These are phyloP conservation scores for Drechslerella dactyloides DNA, from an alignment of 2,329 filamentous ascomycete genomes.

Conservation along the genomic window DNA sequence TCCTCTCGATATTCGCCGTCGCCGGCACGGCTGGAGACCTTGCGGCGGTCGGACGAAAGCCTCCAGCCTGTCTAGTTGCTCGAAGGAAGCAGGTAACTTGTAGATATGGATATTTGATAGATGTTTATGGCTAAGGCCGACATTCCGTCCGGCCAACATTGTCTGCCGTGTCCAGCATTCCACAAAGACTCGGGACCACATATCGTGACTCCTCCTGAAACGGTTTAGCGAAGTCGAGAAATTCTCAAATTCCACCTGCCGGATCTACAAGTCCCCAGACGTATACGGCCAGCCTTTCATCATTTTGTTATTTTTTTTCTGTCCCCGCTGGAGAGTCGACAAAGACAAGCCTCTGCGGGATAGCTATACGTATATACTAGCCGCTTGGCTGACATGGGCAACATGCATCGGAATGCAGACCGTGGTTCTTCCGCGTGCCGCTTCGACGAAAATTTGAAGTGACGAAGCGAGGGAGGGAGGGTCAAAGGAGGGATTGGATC, in stretches of 20 bases:
- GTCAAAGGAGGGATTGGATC: background rate
- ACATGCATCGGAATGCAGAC: conserved; percentile 50
- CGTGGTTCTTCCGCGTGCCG: conserved; percentile 49
- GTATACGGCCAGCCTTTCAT: conserved; percentile 8
- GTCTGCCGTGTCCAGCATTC: conserved; percentile 18
- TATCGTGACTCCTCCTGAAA: conserved; percentile 47
- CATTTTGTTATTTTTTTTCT: conserved; percentile 3
- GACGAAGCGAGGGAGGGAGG: conserved; percentile 19
- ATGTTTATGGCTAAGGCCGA: too few relatives aligned
- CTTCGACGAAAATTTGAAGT: conserved; percentile 22
- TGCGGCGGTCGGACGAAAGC: background rate
- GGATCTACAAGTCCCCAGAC: conserved; percentile 10
- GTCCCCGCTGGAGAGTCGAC: background rate
- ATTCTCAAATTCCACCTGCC: conserved; percentile 4
- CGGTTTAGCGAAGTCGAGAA: conserved; percentile 18
- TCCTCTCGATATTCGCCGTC: background rate
- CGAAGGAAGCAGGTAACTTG: background rate
- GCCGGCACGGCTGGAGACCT: background rate
- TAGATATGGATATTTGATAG: too few relatives aligned
- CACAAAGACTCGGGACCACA: conserved; percentile 42
- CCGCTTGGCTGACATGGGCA: background rate
- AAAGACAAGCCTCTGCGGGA: too few relatives aligned
- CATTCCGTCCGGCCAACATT: background rate
- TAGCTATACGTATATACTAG: background rate
- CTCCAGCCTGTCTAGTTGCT: background rate